These are phyloP conservation scores for Ceratocystis albifundus DNA, from an alignment of 2,329 filamentous ascomycete species.

Conservation along the genomic window DNA sequence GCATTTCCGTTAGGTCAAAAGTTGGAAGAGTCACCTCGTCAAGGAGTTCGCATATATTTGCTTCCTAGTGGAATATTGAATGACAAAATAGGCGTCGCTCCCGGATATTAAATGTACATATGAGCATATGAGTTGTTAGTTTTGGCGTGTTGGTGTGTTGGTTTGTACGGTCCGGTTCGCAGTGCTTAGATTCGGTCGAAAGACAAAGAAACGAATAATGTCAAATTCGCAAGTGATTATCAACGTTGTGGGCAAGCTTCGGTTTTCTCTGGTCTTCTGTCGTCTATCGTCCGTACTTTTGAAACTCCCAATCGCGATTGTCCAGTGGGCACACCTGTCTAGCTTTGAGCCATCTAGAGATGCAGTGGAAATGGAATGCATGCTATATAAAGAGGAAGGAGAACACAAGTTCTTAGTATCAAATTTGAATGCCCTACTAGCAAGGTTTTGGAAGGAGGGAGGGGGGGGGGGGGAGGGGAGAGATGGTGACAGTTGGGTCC, in stretches of 20 bases:
- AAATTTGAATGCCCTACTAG: not conserved
- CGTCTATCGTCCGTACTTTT: conserved; percentile 73
- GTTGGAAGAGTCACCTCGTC: not conserved
- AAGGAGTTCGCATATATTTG: too few species aligned
- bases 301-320: conserved; percentile 98
- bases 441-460: conserved; percentile 30
- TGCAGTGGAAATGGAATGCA: conserved; percentile 99
- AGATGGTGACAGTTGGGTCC: not conserved
- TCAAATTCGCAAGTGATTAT: not conserved
- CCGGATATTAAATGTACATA: not conserved
- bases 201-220: not conserved
- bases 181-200: not conserved
- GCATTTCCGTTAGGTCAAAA: not conserved
- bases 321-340: conserved; percentile 94
- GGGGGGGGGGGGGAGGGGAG: too few species aligned
- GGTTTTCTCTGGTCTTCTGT: not conserved
- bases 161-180: not conserved
- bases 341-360: conserved; percentile 98
- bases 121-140: not conserved
- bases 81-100: not conserved
- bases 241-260: not conserved
- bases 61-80: not conserved
- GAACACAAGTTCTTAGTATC: too few species aligned
- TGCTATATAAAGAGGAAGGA: conserved; percentile 46
- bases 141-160: not conserved